These are phyloP conservation scores for Dimargaris cristalligena DNA, from an alignment of 192 early-diverging fungal genomes.

Conservation along the genomic window DNA sequence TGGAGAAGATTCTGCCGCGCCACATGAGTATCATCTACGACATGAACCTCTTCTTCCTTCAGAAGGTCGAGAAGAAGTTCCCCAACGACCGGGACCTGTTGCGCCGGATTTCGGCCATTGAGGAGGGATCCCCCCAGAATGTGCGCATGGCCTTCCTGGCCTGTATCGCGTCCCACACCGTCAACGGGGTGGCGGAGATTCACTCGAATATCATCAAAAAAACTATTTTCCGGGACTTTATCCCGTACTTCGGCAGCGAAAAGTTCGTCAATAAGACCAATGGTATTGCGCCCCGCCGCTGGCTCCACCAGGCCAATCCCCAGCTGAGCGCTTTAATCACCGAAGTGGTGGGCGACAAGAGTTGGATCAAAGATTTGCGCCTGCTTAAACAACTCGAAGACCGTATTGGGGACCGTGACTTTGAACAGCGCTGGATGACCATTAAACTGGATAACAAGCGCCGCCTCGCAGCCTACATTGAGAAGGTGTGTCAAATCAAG, in stretches of 20 bases:
- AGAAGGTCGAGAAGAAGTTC: conserved; percentile 73
- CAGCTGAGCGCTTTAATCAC: conserved; percentile 66
- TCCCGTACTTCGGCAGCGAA: conserved; percentile 63
- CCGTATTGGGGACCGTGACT: conserved; percentile 41
- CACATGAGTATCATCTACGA: conserved; percentile 99
- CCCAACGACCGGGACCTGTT: conserved; percentile 77
- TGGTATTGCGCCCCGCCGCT: conserved; percentile 90
- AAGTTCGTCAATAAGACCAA: conserved; percentile 98
- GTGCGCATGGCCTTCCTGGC: conserved; percentile 98
- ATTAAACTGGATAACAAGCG: conserved; percentile 87
- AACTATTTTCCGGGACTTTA: conserved; percentile 81
- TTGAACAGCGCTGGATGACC: conserved; percentile 73
- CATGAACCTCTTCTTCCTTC: conserved; percentile 96
- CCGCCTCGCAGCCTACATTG: conserved; percentile 74
- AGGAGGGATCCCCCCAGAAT: conserved; percentile 79
- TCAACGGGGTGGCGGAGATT: conserved; percentile 90
- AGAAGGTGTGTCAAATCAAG: conserved; percentile 41
- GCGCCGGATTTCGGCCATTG: conserved; percentile 82
- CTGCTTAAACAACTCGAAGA: conserved; percentile 45
- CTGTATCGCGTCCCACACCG: conserved; percentile 80
- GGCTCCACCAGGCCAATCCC: conserved; percentile 95
- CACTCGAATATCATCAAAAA: conserved; percentile 70
- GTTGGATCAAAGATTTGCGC: conserved; percentile 64
- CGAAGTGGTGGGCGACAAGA: conserved; percentile 48
- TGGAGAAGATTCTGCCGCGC: conserved; percentile 82